Base-by-base conservation (phyloP, 2,329 filamentous ascomycete genomes). In the Penicillium sp. region DNA sequence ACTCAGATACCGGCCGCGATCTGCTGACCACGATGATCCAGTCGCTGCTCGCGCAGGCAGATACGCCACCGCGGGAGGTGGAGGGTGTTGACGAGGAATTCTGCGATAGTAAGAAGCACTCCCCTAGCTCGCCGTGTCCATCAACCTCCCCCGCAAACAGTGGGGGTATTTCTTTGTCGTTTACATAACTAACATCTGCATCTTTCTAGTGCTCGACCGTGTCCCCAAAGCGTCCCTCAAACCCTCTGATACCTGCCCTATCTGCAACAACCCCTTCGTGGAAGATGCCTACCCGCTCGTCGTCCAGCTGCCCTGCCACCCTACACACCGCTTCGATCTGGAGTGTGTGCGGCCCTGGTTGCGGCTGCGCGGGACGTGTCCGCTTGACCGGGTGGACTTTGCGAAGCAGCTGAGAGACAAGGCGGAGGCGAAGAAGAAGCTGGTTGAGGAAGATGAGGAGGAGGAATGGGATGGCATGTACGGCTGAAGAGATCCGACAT, bases 281-380 rank as follows among this genome's bases (percentile, higher is more conserved):
- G 83, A 86, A n/a, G 84, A 86, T 61, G 61, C 79, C 43, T 85
- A 86, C 62, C 85, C 85, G n/a, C 79, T 88, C 18, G 82, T 87
- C 35, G 84, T 88, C 44, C 78, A 79, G 29, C 69, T 88, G 32
- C 83, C 85, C 10, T 88, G 85, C 61, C 83, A 87, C 67, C 76
- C 80, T 16, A 80, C 80, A 37, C 85, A 88, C 68, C 65, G 83
- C 20, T 87, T 87, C 70, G 85, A 88, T 71, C 69, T 87, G 26
- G 85, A 87, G 64, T 88, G 85, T 69, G 83, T 88, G 58, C 73
- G 79, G 56, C 85, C 85, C 0, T 88, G 85, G 85, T 71, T 88
- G 60, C 81, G 85, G 61, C 74, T 87, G 53, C 82, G 85, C 60
- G 82, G 83, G 9, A 87, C 84, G 20, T 88, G 85, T 72, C 85